Base-by-base conservation (phyloP, 805 yeast species). In the Candida coleopterorum region DNA sequence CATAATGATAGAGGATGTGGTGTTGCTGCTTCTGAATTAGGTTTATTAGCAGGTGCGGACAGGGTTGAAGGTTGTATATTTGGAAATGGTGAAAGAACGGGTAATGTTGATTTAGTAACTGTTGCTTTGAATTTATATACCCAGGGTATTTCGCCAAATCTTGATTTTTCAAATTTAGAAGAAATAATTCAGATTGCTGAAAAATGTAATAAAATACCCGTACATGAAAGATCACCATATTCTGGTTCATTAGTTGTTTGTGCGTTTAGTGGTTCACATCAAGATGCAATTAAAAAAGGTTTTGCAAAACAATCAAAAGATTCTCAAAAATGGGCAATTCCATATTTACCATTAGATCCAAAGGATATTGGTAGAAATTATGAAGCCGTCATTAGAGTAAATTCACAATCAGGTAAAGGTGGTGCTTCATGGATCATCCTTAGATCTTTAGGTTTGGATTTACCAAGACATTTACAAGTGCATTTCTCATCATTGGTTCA, bases 331-430 rank as follows among this genome's bases (percentile, higher is more conserved):
- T 82, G 90, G 90, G 67, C 68, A 50, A 72, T 82, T 46, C 90
- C 90, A 38, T 82, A 82, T 68, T 68, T 82, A 53, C 88, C 90
- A 42, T 70, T 82, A 57, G 90, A 82, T 65, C 90, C 90, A 49
- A 71, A 79, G 60, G 90, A 82, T 58, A 77, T 82, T 48, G 90
- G 90, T 39, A 72, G 87, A 68, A 81, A 73, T 48, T 82, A 82
- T 58, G 90, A 82, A 64, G 89, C 88, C 37, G 85, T 82, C 40
- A 82, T 82, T 54, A 72, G 90, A 68, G 89, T 82, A 51, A 82
- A 82, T 64, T 82, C 90, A 16, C 90, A 82, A 64, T 79, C 86
- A n/a, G 90, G 90, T 59, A 82, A 82, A 60, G 90, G 90, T 55
- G 90, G 90, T 60, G 86, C 89, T 31, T 86, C 89, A 16, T 82